Percentiles rank a stretch among this genome's conserved stretches.
These are phyloP conservation scores for Ploettnerulaceae sp. DNA, from an alignment of 2,329 filamentous ascomycete species.

Conservation along the genomic window DNA sequence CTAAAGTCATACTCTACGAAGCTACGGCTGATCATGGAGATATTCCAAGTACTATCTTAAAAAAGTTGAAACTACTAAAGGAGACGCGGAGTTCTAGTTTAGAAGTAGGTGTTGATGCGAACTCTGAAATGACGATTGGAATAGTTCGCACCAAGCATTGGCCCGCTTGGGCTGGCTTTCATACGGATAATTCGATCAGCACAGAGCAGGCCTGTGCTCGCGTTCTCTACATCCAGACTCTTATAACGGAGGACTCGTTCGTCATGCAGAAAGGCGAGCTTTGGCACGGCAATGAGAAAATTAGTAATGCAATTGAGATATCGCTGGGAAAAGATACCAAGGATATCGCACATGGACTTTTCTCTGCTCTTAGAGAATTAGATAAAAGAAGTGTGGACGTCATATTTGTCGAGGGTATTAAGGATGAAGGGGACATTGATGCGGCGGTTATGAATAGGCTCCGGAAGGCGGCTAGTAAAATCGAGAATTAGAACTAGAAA, in stretches of 20 bases:
- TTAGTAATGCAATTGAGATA: constrained; percentile 52
- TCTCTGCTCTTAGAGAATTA: constrained; percentile 79
- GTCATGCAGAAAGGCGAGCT: constrained; percentile 19
- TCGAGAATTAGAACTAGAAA: constrained; percentile 16
- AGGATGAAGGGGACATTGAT: constrained; percentile 73
- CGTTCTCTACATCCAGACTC: background rate
- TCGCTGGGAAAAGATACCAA: constrained; percentile 65
- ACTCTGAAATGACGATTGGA: no score
- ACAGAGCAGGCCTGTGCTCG: background rate
- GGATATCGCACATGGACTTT: constrained; percentile 79
- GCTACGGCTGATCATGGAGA: constrained; percentile 31
- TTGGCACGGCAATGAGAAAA: constrained; percentile 1
- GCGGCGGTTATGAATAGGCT: constrained; percentile 83
- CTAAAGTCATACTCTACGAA: constrained; percentile 80
- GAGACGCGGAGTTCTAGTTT: no score
- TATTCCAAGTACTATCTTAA: constrained; percentile 24
- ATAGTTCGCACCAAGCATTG: constrained; percentile 38
- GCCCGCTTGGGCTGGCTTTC: constrained; percentile 32
- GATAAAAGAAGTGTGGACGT: constrained; percentile 73
- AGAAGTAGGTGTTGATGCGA: no score
- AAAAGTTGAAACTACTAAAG: no score
- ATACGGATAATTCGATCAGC: background rate
- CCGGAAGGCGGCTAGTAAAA: constrained; percentile 65
- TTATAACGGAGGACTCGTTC: constrained; percentile 11
- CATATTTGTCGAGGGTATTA: constrained; percentile 88